Base-by-base conservation (phyloP, 2,329 filamentous ascomycete species). In the Ophiostoma populinum region DNA sequence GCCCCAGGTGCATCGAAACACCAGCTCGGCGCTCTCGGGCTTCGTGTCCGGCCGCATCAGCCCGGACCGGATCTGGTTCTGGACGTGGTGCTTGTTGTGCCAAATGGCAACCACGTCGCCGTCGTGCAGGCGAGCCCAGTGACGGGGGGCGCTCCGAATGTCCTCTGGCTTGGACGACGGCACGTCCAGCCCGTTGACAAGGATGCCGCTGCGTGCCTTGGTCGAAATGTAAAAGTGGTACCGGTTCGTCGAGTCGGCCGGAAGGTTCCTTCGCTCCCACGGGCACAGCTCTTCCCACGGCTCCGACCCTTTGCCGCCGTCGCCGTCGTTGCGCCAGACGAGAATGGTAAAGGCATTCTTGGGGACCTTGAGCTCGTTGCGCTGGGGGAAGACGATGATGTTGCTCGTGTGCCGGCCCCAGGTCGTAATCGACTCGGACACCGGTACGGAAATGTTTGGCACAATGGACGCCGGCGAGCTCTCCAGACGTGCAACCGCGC, bases 271-370 rank as follows among this genome's bases (percentile, higher is more conserved):
- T 59, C 63, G 74, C 38, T 66, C 62, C 48, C 67, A 70, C 34
- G 66, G 66, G 24, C 60, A 59, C 34, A 62, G 48, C 16, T 68
- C 63, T 32, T 61, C 63, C 32, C 59, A 59, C 7, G 67, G 62
- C 38, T 81, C 76, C 39, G 76, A 75, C 9, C 69, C 70, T 1
- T 74, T 66, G 37, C 70, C 74, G 9, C 29, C 24, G 11, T 80
- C 75, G 40, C 75, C 74, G 12, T 68, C 70, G 1, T 74, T 67
- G 36, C 70, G 75, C 65, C 78, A 83, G 20, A 90, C 70, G 22
- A 82, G 62, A 24, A 94, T 60, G 47, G 80, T 77, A 45, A 93
- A 72, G 1, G 81, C 83, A 42, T 76, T 75, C 49, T 87, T 87
- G 1, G 86, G 82, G 24, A 95, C 71, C 12, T 75, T 75, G 2